Base-by-base conservation (phyloP, 176 grass and related monocot species). In the Oryza rufipogon region DNA sequence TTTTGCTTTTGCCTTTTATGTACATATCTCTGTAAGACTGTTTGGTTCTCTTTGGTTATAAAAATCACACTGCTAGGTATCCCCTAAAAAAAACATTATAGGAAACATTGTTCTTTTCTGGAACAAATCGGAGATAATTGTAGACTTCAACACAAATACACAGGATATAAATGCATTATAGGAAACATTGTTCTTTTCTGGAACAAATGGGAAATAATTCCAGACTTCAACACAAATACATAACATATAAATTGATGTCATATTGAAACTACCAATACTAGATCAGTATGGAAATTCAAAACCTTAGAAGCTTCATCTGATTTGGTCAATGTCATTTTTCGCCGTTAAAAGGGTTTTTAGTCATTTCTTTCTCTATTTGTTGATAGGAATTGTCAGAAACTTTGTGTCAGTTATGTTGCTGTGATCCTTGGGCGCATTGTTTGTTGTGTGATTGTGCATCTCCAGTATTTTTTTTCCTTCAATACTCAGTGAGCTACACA, bases 361-460 rank as follows among this genome's bases (percentile, higher is more conserved):
- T 34, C 63, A 47, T 79, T 14, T 34, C 25, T 68, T 34, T 49
- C 16, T 67, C 25, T 4, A 47, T 73, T 22, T n/a, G 41, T 66
- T 80, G 11, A 49, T 80, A 45, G 9, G 15, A 66, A 67, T 26
- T 32, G 15, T 68, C 9, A 49, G 16, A 80, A 68, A 48, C 42
- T 66, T 68, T 16, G 1, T 5, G 7, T 80, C 51, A 56, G 42
- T 68, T 66, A 48, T 67, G 63, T 28, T 79, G 8, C 10, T 30
- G 41, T 67, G 20, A 33, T 48, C 36, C 42, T 49, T 33, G 4
- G 26, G 25, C 16, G 32, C 66, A 9, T 63, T 30, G 3, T 79
- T 79, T 28, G 23, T 65, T 44, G 58, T 42, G 33, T 58, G 49
- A 52, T 78, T 78, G 13, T 77, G 54, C 22, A 64, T 64, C 20